Evolutionary conservation across 202 grass and related monocot genomes (phyloP).

Genomic region (Bolboschoenoplectus hybrid): DNA sequence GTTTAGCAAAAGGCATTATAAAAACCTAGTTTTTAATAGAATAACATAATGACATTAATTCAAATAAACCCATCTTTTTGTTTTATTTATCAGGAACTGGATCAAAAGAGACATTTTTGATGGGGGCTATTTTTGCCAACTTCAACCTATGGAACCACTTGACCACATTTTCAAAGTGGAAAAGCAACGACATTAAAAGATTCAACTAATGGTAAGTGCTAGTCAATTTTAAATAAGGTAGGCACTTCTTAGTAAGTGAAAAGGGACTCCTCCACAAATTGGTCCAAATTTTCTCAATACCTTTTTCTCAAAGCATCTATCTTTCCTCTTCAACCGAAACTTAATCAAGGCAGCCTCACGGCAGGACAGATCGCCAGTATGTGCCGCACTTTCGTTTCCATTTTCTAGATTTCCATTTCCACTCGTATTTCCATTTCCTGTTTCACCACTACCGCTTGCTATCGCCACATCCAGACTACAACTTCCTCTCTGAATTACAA

Average conservation of each 20-base stretch:
- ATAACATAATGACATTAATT: slow-evolving; percentile 11
- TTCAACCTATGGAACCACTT: background rate
- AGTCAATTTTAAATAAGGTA: background rate
- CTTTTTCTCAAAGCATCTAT: slow-evolving; percentile 98
- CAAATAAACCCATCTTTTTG: background rate
- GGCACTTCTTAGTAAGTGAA: background rate
- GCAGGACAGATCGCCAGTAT: slow-evolving; percentile 50
- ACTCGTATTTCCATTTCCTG: slow-evolving; percentile 47
- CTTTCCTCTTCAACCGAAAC: slow-evolving; percentile 96
- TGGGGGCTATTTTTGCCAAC: background rate
- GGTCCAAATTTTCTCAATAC: slow-evolving; percentile 35
- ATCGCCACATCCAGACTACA: slow-evolving; percentile 65
- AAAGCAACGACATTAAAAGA: background rate
- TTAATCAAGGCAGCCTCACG: slow-evolving; percentile 88
- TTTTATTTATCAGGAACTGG: background rate
- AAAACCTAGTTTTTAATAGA: background rate
- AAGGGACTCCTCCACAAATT: background rate
- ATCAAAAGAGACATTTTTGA: background rate
- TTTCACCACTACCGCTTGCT: slow-evolving; percentile 69
- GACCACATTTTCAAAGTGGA: background rate
- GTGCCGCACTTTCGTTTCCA: slow-evolving; percentile 67
- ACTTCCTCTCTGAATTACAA: slow-evolving; percentile 49
- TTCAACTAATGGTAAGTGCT: background rate
- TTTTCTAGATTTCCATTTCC: slow-evolving; percentile 50
- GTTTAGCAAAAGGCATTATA: background rate